Base-by-base conservation (phyloP, 805 yeast genomes). In the Hemisphaericaspora nanyangensis region DNA sequence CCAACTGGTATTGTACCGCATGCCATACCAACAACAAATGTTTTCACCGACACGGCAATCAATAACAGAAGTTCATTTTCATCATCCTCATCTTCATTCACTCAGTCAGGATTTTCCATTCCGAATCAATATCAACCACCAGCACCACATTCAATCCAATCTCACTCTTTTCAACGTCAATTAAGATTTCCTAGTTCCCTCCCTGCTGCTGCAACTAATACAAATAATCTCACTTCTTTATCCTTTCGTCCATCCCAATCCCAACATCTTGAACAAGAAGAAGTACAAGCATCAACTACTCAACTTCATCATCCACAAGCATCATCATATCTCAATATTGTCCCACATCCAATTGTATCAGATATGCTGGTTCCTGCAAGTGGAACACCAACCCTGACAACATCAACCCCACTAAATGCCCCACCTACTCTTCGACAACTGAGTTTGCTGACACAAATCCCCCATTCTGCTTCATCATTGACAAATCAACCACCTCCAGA, bases 21-120 rank as follows among this genome's bases (percentile, higher is more conserved):
- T 16, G 68, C 78, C 6, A 66, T 68, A 8, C 77, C 84, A 7
- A 78, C 84, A 3, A 78, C 84, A 1, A 71, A 66, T 42, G 63
- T 78, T 22, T 68, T 77, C 12, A 72, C 66, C 50, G 80, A 76
- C 47, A 54, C 65, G 17, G 77, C 74, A 7, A 50, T 54, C 32
- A 42, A 35, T 7, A 35, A 37, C 24, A 35, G 20, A 28, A 39
- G 38, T 26, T 38, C 48, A 13, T 38, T 38, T 29, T 19, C 31
- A 1, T 35, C 43, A 15, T 30, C 44, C 6, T 18, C 43, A 17
- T 38, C 49, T 8, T 34, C 43, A 2, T 40, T 43, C n/a, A 32
- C 42, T 29, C 44, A 34, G 11, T 34, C 35, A 7, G 18, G 41
- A 20, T 37, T 39, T 17, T 27, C 38, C 5, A 31, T 31, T 17